Percentiles rank a stretch among this genome's conserved stretches.
Conservation (phyloP, 164 flowering plant genomes). For the Kingdonia uniflora region DNA sequence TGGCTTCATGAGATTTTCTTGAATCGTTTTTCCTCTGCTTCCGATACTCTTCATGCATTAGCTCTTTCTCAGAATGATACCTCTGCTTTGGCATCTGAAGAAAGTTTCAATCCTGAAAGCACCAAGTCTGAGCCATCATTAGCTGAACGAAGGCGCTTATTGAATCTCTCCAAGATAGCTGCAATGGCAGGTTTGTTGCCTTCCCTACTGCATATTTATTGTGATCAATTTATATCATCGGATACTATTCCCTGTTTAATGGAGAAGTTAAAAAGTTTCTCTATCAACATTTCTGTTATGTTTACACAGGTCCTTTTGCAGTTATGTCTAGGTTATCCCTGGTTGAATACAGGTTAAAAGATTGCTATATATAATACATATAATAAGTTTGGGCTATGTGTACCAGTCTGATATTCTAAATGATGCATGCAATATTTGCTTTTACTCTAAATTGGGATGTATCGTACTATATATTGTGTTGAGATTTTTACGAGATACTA, state of each 20-base stretch:
- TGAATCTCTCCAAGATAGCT: conserved; percentile 1
- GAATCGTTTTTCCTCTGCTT: conserved; percentile 72
- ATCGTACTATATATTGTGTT: too few species aligned
- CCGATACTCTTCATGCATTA: conserved; percentile 75
- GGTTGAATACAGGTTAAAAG: too few species aligned
- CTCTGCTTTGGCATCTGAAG: conserved; percentile 24
- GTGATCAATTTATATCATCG: neutral
- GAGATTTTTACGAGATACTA: too few species aligned
- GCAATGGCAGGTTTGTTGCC: neutral
- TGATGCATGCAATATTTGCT: too few species aligned
- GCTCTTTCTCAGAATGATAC: conserved; percentile 58
- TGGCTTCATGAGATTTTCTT: conserved; percentile 93
- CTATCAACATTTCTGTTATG: neutral
- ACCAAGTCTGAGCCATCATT: neutral
- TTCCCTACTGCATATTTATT: neutral
- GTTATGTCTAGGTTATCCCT: neutral
- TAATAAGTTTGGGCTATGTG: too few species aligned
- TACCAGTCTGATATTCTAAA: too few species aligned
- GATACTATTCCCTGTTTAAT: neutral
- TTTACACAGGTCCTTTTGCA: neutral
- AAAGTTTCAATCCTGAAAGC: conserved; percentile 18
- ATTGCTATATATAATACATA: too few species aligned
- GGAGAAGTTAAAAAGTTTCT: neutral
- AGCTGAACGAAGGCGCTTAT: neutral
- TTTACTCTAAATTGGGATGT: too few species aligned